Base-by-base conservation (phyloP, 179 eudicot species). In the Camellia oleifera region DNA sequence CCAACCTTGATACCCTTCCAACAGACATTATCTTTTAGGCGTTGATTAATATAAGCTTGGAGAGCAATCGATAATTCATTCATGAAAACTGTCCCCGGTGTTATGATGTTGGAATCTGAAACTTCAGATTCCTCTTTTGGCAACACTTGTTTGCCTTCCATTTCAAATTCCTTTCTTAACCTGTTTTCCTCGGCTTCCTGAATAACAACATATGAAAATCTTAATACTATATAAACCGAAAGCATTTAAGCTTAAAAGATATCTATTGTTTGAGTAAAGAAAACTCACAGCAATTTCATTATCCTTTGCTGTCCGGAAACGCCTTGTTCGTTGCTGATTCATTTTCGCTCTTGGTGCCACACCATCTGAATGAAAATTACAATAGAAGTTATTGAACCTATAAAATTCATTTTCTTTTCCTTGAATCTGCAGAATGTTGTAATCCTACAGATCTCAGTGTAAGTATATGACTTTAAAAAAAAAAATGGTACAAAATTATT, bases 331-430 rank as follows among this genome's bases (percentile, higher is more conserved):
- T 63, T 93, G 98, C n/a, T 93, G 98, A 76, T 93, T 93, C 90
- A 92, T 88, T 69, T 93, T 93, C 0, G 98, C 98, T 54, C 96
- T 69, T 3, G 96, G 98, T 0, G 93, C 94, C 3, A 93, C 98
- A 18, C 98, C 98, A 81, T 93, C 98, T 92, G 75, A 76, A 81
- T 61, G 7, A 65, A 44, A 40, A 65, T 26, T 45, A 15, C 14
- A 20, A 3, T 0, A 71, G 3, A 0, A 48, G 10, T 69, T 15
- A 3, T 2, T 48, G 3, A 45, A 45, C 12, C 54, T 46, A 69
- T 5, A 48, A 69, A 12, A 45, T 44, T 14, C 32, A 46, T 20
- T 0, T 4, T 46, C 12, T 11, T 46, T 70, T 18, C 52, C 52
- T 48, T 32, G 40, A 32, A 32, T 32, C 40, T 32, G 40, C 40